phyloP scores from a whole-genome alignment of 169 alveolate species.

The Besnoitia besnoiti region DNA sequence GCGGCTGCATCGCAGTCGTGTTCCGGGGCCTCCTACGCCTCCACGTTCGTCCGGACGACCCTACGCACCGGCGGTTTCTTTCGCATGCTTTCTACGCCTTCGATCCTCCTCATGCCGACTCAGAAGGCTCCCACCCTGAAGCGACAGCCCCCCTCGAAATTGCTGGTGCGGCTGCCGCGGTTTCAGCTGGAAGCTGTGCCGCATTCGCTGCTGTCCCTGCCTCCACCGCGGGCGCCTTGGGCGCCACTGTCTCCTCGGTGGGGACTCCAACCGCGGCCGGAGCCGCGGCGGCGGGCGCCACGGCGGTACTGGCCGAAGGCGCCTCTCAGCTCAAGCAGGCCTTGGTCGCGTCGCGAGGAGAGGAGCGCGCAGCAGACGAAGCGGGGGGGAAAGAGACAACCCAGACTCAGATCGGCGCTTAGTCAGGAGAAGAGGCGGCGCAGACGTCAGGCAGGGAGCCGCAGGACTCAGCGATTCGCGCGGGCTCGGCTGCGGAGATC shows the following conservation, averaged over 20 bases:
- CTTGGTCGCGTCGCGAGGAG: not conserved
- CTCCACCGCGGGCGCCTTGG: not conserved
- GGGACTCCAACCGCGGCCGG: not conserved
- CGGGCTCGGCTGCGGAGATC: too few species aligned
- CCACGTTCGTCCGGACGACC: not conserved
- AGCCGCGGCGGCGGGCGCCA: not conserved
- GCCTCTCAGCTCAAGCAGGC: not conserved
- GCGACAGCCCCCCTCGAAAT: not conserved
- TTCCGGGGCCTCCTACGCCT: not conserved
- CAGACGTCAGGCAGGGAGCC: not conserved
- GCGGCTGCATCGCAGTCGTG: constrained; percentile 27
- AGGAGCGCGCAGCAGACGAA: not conserved
- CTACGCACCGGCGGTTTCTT: not conserved
- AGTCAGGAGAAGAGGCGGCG: not conserved
- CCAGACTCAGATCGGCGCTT: not conserved
- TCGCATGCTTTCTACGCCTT: not conserved
- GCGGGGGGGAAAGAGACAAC: not conserved
- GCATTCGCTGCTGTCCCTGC: not conserved
- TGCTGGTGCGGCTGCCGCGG: not conserved
- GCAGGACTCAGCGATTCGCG: too few species aligned
- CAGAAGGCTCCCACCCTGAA: not conserved
- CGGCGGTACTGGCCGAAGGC: not conserved
- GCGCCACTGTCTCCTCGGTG: not conserved
- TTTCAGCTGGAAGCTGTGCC: not conserved
- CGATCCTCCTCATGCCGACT: not conserved